Base-by-base conservation (phyloP, 345 rosid species). In the Iberis pinnata region DNA sequence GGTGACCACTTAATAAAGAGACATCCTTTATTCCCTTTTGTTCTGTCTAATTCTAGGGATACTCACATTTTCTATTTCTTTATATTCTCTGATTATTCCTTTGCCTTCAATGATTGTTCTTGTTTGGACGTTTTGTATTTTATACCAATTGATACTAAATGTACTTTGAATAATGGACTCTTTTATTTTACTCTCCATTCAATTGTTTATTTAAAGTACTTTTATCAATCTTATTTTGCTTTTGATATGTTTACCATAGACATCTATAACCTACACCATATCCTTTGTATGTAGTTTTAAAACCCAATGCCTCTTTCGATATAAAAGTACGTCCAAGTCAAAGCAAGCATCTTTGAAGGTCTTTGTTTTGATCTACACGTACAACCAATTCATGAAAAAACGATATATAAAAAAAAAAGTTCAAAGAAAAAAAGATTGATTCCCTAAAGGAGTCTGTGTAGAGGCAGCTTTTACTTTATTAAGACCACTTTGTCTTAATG, bases 1-100 rank as follows among this genome's bases (percentile, higher is more conserved):
- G 56, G 49, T 68, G 70, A 51, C 82, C 75, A 71, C 74, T 63
- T 55, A 60, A 56, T 53, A 72, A 74, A 73, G 82, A 33, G 7
- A 48, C 4, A 43, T 62, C 43, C 83, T 73, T 80, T 78, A 71
- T 78, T 78, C 77, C 74, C 70, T 73, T 52, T 66, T 45, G 74
- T 65, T 59, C 69, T 61, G 72, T 70, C 74, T 58, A 29, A 50
- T 39, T 57, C 57, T 58, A 32, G 63, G 62, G 69, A 50, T 49
- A n/a, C 48, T 64, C 37, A 35, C 32, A 33, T 65, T 58, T 70
- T 58, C 52, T 22, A 42, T 20, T 63, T 62, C 36, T 70, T 39
- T 50, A 33, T 25, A 18, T 49, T 52, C 65, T 53, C 66, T 67
- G 66, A 18, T 58, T 41, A 48, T 72, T 63, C 61, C 56, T 33